Conservation (phyloP, 768 basidiomycete genomes). For the Termitomyces sp. region DNA sequence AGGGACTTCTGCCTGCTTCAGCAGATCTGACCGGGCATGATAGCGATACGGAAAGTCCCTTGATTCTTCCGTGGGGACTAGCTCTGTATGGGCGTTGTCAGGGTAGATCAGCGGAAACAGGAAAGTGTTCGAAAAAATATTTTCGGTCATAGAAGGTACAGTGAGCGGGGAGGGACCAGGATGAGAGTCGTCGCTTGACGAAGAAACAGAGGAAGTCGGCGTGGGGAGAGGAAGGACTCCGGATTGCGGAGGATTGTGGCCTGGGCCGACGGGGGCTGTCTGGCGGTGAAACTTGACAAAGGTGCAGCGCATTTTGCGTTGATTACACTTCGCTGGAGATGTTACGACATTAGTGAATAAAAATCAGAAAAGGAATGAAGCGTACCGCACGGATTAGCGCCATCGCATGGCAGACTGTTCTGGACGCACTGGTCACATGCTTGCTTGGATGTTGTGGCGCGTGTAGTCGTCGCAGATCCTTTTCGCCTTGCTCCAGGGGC, state of each 20-base stretch:
- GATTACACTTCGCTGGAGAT: constrained; percentile 62
- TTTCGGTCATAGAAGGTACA: constrained; percentile 20
- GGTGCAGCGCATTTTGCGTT: constrained; percentile 71
- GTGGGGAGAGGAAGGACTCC: constrained; percentile 31
- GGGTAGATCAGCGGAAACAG: constrained; percentile 19
- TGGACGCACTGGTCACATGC: constrained; percentile 85
- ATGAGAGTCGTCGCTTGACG: constrained; percentile 17
- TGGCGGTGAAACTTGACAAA: constrained; percentile 83
- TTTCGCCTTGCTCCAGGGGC: constrained; percentile 51
- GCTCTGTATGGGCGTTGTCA: too few relatives aligned
- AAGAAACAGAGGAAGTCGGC: constrained; percentile 14
- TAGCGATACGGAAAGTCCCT: too few relatives aligned
- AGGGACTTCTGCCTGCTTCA: too few relatives aligned
- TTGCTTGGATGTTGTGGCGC: constrained; percentile 78
- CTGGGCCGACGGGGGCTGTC: constrained; percentile 74
- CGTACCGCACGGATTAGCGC: constrained; percentile 74
- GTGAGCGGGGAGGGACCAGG: constrained; percentile 28
- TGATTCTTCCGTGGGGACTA: too few relatives aligned
- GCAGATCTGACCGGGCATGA: too few relatives aligned
- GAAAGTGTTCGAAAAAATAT: constrained; percentile 4
- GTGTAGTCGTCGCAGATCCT: constrained; percentile 60
- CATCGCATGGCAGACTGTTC: constrained; percentile 72
- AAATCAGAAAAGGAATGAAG: constrained; percentile 12
- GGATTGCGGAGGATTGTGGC: constrained; percentile 39
- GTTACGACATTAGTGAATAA: background rate